Conservation (phyloP, 2,329 filamentous ascomycete genomes). For the Fusarium udum region DNA sequence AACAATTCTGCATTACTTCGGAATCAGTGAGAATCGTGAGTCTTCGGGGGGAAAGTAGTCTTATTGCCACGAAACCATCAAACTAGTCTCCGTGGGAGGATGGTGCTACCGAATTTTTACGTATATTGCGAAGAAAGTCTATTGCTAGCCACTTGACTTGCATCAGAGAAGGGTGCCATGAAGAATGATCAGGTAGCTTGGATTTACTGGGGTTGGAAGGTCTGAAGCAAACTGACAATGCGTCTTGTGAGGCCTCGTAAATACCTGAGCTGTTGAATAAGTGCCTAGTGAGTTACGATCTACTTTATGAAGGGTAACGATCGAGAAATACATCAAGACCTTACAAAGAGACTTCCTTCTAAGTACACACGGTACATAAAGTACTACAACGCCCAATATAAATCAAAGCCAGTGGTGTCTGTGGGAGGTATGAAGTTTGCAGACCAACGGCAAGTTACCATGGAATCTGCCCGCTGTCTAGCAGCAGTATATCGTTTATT, state of each 20-base stretch:
- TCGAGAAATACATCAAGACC: not conserved
- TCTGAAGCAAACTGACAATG: not conserved
- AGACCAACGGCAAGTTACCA: not conserved
- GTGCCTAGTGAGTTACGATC: not conserved
- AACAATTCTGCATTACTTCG: not conserved
- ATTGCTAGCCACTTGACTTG: not conserved
- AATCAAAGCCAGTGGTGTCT: not conserved
- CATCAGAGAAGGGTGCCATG: not conserved
- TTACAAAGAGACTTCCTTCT: not conserved
- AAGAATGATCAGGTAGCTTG: not conserved
- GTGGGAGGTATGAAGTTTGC: not conserved
- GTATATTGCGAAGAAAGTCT: not conserved
- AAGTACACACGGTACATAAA: not conserved
- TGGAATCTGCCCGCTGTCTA: constrained; percentile 4
- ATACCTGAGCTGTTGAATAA: not conserved
- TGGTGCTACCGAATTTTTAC: not conserved
- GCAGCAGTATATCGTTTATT: not conserved
- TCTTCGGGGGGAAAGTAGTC: not conserved
- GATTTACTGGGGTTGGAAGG: not conserved
- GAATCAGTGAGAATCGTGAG: not conserved
- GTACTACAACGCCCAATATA: not conserved
- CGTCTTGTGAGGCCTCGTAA: not conserved
- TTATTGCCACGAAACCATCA: not conserved
- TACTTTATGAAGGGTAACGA: not conserved
- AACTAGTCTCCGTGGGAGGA: not conserved